Evolutionary conservation across 2,329 filamentous ascomycete species (phyloP).

Genomic region (Didymellaceae sp.): DNA sequence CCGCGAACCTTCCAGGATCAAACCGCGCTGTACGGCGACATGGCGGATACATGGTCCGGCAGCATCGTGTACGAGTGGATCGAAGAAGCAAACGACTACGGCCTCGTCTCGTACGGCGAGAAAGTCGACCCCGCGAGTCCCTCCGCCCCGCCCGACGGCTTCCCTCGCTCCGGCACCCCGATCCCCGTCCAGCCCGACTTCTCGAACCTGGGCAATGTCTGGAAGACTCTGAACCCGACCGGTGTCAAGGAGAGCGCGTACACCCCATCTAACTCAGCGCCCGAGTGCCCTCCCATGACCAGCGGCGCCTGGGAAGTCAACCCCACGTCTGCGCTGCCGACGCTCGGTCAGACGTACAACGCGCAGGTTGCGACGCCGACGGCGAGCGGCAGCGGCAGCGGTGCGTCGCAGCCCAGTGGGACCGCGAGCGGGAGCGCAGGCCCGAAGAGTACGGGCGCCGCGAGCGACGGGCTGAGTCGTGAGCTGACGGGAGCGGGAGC

Average conservation of each 20-base stretch:
- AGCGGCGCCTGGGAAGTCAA: slow-evolving; percentile 74
- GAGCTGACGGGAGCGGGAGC: slow-evolving; percentile 32
- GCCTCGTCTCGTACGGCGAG: slow-evolving; percentile 76
- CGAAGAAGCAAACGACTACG: slow-evolving; percentile 81
- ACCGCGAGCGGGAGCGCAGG: slow-evolving; percentile 7
- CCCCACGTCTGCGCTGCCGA: slow-evolving; percentile 72
- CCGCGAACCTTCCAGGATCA: slow-evolving; percentile 75
- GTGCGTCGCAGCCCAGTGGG: slow-evolving; percentile 9
- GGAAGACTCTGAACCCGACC: slow-evolving; percentile 73
- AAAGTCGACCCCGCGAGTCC: slow-evolving; percentile 56
- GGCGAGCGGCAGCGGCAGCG: slow-evolving; percentile 4
- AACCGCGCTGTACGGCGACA: slow-evolving; percentile 77
- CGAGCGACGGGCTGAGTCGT: slow-evolving; percentile 24
- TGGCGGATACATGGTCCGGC: slow-evolving; percentile 75
- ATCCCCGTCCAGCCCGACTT: slow-evolving; percentile 79
- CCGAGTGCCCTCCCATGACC: slow-evolving; percentile 74
- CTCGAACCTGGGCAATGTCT: slow-evolving; percentile 75
- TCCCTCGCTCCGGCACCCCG: slow-evolving; percentile 73
- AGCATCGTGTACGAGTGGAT: slow-evolving; percentile 92
- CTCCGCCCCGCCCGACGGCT: slow-evolving; percentile 67
- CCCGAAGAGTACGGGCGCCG: slow-evolving; percentile 24
- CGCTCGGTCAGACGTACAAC: slow-evolving; percentile 59
- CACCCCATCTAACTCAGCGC: slow-evolving; percentile 65
- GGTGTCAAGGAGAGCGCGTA: slow-evolving; percentile 73
- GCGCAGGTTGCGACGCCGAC: slow-evolving; percentile 9